phyloP scores from a whole-genome alignment of 768 basidiomycete genomes.

The Pisolithus marmoratus region DNA sequence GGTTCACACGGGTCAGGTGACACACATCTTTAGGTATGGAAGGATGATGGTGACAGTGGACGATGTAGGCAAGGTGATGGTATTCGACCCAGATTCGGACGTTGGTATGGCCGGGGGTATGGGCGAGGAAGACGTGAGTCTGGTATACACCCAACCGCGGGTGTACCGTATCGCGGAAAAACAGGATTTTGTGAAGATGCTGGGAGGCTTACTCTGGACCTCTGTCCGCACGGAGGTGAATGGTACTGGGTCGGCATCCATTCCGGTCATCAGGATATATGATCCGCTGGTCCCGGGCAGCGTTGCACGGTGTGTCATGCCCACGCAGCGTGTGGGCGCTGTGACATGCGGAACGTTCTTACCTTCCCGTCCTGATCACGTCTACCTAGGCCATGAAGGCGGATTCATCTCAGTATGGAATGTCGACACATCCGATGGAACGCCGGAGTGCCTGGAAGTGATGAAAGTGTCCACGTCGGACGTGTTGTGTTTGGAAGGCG shows the following conservation, averaged over 20 bases:
- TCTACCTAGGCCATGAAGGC: slow-evolving; percentile 90
- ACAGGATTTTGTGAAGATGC: slow-evolving; percentile 69
- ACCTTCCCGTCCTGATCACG: slow-evolving; percentile 56
- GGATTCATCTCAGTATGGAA: slow-evolving; percentile 86
- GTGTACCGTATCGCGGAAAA: slow-evolving; percentile 73
- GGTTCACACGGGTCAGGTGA: slow-evolving; percentile 62
- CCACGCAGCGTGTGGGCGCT: slow-evolving; percentile 70
- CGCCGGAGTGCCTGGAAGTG: slow-evolving; percentile 64
- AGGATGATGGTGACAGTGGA: slow-evolving; percentile 75
- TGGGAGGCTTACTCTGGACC: slow-evolving; percentile 82
- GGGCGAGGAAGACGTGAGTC: slow-evolving; percentile 34
- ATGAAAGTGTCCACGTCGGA: slow-evolving; percentile 78
- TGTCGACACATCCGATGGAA: slow-evolving; percentile 45
- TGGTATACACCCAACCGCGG: slow-evolving; percentile 47
- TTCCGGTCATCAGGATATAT: slow-evolving; percentile 77
- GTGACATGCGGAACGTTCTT: slow-evolving; percentile 79
- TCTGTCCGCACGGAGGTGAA: slow-evolving; percentile 51
- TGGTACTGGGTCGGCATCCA: slow-evolving; percentile 36
- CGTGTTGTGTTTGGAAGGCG: slow-evolving; percentile 79
- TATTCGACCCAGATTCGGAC: slow-evolving; percentile 59
- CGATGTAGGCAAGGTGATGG: slow-evolving; percentile 75
- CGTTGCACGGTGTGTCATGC: slow-evolving; percentile 48
- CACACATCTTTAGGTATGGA: slow-evolving; percentile 68
- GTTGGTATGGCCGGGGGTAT: slow-evolving; percentile 15
- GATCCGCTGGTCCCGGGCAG: slow-evolving; percentile 63